A percentile compares a stretch with the other conserved stretches of the same genome.
Conservation (phyloP, 208 protist genomes). For the Histomonas meleagridis region DNA sequence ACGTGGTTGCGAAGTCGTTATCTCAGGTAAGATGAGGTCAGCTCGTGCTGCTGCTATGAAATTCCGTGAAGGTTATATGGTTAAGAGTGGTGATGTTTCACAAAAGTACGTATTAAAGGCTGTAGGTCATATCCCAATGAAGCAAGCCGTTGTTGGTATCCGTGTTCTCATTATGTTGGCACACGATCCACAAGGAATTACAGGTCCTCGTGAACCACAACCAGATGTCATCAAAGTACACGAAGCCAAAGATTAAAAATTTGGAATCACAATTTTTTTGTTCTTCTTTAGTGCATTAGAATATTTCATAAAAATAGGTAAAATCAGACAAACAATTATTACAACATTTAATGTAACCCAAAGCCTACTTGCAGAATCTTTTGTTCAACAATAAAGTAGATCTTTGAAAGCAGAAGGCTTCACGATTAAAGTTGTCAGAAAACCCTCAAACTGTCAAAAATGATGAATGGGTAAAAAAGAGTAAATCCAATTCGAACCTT, state of each 20-base stretch:
- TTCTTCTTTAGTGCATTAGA: no score
- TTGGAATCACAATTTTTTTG: no score
- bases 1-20: constrained; percentile 92
- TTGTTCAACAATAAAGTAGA: no score
- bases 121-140: constrained; percentile 84
- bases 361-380: no score
- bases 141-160: constrained; percentile 85
- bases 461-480: no score
- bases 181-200: constrained; percentile 63
- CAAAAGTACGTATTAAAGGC: constrained; percentile 78
- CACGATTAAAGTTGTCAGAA: no score
- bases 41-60: constrained; percentile 94
- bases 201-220: constrained; percentile 51
- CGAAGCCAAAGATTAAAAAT: constrained; percentile 63
- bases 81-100: constrained; percentile 72
- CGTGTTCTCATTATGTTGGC: constrained; percentile 97
- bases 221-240: constrained; percentile 63
- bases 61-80: constrained; percentile 98
- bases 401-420: no score
- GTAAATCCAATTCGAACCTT: no score
- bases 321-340: no score
- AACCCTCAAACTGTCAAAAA: no score
- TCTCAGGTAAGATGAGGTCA: constrained; percentile 94
- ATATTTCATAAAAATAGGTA: no score
- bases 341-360: no score